Conservation (phyloP, 192 early-diverging fungal genomes). For the Coemansia sp. region DNA sequence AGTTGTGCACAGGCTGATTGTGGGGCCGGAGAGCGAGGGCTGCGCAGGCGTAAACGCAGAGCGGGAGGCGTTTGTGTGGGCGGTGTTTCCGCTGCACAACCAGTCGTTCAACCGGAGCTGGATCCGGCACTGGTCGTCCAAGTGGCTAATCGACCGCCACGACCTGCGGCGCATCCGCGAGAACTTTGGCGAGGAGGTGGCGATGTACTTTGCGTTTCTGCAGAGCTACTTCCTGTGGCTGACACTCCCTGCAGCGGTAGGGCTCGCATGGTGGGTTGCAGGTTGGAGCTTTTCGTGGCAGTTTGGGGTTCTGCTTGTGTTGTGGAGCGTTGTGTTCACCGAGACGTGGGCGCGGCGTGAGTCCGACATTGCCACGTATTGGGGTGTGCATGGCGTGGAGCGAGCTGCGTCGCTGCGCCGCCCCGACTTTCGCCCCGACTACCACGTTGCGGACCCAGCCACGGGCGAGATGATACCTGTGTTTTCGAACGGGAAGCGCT, state of each 20-base stretch:
- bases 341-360: conserved; percentile 84
- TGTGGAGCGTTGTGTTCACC: conserved; percentile 71
- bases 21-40: conserved; percentile 34
- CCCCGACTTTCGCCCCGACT: conserved; percentile 69
- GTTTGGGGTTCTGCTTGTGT: conserved; percentile 65
- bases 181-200: conserved; percentile 88
- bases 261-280: conserved; percentile 60
- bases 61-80: conserved; percentile 58
- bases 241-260: conserved; percentile 64
- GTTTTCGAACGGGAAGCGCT: conserved; percentile 71
- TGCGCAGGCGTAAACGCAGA: conserved; percentile 58
- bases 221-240: conserved; percentile 86
- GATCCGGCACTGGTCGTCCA: conserved; percentile 78
- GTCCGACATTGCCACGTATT: conserved; percentile 66
- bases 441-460: conserved; percentile 58
- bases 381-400: conserved; percentile 63
- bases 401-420: conserved; percentile 57
- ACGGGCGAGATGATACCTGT: conserved; percentile 74
- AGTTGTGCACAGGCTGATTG: conserved; percentile 38
- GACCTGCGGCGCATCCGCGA: conserved; percentile 77
- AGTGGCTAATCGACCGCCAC: conserved; percentile 70
- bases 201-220: conserved; percentile 94
- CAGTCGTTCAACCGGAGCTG: conserved; percentile 75
- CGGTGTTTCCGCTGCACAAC: conserved; percentile 81
- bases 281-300: conserved; percentile 61